Evolutionary conservation across 345 rosid species (phyloP), one percentile per base, ranked within the genome.

Genomic region (Eucalyptus guilfoylei): DNA sequence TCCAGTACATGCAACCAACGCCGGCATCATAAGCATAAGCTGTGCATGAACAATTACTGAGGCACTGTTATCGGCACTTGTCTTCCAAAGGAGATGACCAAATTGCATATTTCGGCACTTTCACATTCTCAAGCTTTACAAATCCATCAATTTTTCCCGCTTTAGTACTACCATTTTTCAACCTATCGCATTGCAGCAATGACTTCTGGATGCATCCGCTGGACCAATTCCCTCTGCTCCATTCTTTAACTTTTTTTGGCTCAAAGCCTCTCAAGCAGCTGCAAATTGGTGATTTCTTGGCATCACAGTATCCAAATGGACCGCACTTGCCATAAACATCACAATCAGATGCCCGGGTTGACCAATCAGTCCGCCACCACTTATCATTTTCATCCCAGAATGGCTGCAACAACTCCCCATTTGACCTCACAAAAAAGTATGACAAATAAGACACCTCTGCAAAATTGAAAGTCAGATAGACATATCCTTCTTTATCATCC

Each of bases 251-350:
- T 60, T 80, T 81, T 34, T 89, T 89, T 2, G 89, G 92, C 47
- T 21, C 72, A 49, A 88, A 92, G 15, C 92, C 91, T 3, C 30
- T 44, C 23, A 88, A 49, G 86, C 93, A 91, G 7, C 90, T 88
- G 80, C 92, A 92, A 40, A 92, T 87, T n/a, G 93, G 92, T 8
- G 88, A 44, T 48, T 87, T 87, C 32, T n/a, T 42, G 12, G 88
- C 14, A 55, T 88, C 54, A 8, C 91, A 90, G 11, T 28, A 32
- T 40, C 91, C 91, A 30, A 91, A 92, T 8, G 85, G 37, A 64
- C 92, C 94, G n/a, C 92, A 92, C 55, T 30, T 83, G 37, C 91
- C 92, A 85, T 92, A 91, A 52, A 81, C 47, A 89, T 91, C 58
- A 40, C 94, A 92, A 1, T 80, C 88, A 21, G 62, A 32, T 8